Conservation (phyloP, 768 basidiomycete genomes). For the Kwoniella dejecticola region DNA sequence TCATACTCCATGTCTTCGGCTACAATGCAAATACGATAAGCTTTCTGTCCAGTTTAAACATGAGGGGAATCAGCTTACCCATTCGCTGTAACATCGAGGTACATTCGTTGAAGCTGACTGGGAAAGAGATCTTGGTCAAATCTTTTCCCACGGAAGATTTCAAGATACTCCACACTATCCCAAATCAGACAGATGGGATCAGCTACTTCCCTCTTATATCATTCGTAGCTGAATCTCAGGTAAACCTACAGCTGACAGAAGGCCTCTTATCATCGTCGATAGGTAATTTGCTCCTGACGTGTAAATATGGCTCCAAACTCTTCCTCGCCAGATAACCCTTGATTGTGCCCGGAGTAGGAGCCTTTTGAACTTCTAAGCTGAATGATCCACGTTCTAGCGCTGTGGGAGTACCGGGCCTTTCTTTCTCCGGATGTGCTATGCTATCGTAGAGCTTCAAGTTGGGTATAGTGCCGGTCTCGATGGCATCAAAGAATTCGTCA, state of each 20-base stretch:
- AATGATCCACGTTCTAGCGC: slow-evolving; percentile 10
- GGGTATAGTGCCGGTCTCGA: slow-evolving; percentile 76
- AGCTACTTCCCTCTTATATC: no score
- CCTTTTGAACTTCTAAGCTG: slow-evolving; percentile 7
- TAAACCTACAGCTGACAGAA: slow-evolving; percentile 61
- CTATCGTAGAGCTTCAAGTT: slow-evolving; percentile 71
- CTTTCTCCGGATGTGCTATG: slow-evolving; percentile 60
- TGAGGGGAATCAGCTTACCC: slow-evolving; percentile 56
- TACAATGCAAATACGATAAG: neutral
- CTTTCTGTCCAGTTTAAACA: neutral
- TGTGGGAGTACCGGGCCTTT: slow-evolving; percentile 43
- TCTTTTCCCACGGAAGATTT: slow-evolving; percentile 96
- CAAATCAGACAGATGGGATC: slow-evolving; percentile 1
- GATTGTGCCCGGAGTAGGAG: slow-evolving; percentile 40
- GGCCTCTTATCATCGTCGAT: slow-evolving; percentile 77
- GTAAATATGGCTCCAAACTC: slow-evolving; percentile 67
- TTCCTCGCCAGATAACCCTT: slow-evolving; percentile 45
- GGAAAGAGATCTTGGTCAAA: slow-evolving; percentile 91
- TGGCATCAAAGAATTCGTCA: slow-evolving; percentile 97
- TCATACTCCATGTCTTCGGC: slow-evolving; percentile 97
- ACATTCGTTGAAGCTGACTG: slow-evolving; percentile 67
- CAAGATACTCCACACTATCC: slow-evolving; percentile 81
- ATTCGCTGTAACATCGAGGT: slow-evolving; percentile 97
- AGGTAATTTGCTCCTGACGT: slow-evolving; percentile 65
- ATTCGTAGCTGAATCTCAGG: neutral